Percentiles rank a stretch among this genome's conserved stretches.
These are phyloP conservation scores for Malus domestica DNA, from an alignment of 306 rosid genomes.

Conservation along the genomic window ASM211411v1 NC_041794.1:30550001-30550500, in stretches of 20 bases:
- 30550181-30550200: background rate
- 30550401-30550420: conserved; percentile 29
- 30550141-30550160: no score
- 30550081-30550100: no score
- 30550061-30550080: no score
- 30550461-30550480: background rate
- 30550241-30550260: conserved; percentile 30
- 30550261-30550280: conserved; percentile 13
- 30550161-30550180: no score
- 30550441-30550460: conserved; percentile 3
- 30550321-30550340: conserved; percentile 21
- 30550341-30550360: conserved; percentile 25
- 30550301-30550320: conserved; percentile 28
- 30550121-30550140: no score
- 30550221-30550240: conserved; percentile 19
- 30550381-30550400: conserved; percentile 39
- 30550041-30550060: no score
- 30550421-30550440: conserved; percentile 4
- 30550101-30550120: no score
- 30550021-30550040: no score
- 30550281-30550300: conserved; percentile 23
- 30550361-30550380: conserved; percentile 19
- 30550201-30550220: conserved; percentile 27
- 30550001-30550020: no score
- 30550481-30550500: conserved; percentile 34